A percentile compares a stretch with the other conserved stretches of the same genome.
These are phyloP conservation scores for Blastobotrys proliferans DNA, from an alignment of 1,139 yeast species.

Conservation along the genomic window DNA sequence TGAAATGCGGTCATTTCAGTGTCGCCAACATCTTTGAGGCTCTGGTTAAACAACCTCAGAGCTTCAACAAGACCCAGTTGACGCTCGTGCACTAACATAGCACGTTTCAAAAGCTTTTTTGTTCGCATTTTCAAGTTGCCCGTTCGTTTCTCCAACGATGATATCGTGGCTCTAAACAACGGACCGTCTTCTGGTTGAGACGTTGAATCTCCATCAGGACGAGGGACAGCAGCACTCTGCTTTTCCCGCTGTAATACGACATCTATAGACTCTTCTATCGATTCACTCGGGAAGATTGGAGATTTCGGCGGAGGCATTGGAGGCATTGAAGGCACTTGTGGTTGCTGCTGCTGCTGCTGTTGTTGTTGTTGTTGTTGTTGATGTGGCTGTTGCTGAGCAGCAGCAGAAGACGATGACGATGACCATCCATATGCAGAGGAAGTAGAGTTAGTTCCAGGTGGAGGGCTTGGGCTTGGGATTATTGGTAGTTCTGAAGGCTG, in stretches of 20 bases:
- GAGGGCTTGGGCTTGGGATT: slow-evolving; percentile 16
- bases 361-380: slow-evolving; percentile 1
- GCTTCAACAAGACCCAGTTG: slow-evolving; percentile 36
- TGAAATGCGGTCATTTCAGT: slow-evolving; percentile 34
- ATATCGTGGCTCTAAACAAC: slow-evolving; percentile 56
- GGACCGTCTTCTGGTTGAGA: slow-evolving; percentile 67
- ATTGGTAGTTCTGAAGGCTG: slow-evolving; percentile 7
- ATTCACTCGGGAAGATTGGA: not conserved
- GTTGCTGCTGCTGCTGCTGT: slow-evolving; percentile 2
- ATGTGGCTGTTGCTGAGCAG: slow-evolving; percentile 1
- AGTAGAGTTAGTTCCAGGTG: slow-evolving; percentile 11
- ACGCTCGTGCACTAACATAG: slow-evolving; percentile 36
- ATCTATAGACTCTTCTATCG: slow-evolving; percentile 19
- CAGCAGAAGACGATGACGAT: not conserved
- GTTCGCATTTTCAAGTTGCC: slow-evolving; percentile 46
- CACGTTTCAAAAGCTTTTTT: slow-evolving; percentile 39
- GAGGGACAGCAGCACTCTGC: slow-evolving; percentile 20
- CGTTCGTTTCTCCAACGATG: slow-evolving; percentile 51
- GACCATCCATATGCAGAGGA: no score
- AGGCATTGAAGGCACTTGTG: not conserved
- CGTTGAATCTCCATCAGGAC: slow-evolving; percentile 32
- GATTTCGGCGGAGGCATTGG: not conserved
- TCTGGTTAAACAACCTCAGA: slow-evolving; percentile 32
- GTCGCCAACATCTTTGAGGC: slow-evolving; percentile 32
- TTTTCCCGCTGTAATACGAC: slow-evolving; percentile 22